Base-by-base conservation (phyloP, 768 basidiomycete species). In the Pisolithus orientalis region DNA sequence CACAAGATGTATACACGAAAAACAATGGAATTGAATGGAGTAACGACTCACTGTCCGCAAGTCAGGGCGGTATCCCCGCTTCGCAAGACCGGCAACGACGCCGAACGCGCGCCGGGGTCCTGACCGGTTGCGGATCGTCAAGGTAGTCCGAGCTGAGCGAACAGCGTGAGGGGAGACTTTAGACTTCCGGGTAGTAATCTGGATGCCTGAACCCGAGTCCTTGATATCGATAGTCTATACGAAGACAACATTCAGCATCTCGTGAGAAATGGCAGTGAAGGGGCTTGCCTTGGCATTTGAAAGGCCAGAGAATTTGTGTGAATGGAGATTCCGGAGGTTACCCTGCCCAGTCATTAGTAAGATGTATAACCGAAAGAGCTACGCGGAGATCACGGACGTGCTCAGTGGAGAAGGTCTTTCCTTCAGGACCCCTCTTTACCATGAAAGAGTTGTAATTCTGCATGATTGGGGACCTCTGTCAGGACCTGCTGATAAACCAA, bases 241-340 rank as follows among this genome's bases (percentile, higher is more conserved):
- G 28, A 47, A 21, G 28, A 37, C 14, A 29, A 29, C 47, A n/a
- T 34, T 49, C 39, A 27, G 53, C 38, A 56, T 44, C 46, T 37
- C 13, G 9, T 17, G 21, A 25, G 24, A 8, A 37, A 32, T 38
- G 10, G 14, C 17, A 10, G 2, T n/a, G 25, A 40, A 39, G 11
- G 24, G 28, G 32, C 70, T 54, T 52, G 86, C 88, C 83, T 87
- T 93, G 63, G 75, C 57, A 78, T 94, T 94, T 64, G 87, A 83
- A 54, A 94, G 75, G 53, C 92, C 91, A 54, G 92, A 95, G 78
- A 80, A 93, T 68, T 94, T 95, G 79, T 80, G 78, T n/a, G 92
- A 94, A 77, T 94, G 87, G 59, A 91, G 62, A 75, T 89, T 93
- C 54, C 79, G 76, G 69, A 93, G 82, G 75, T 92, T 92, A 60